Percentiles rank a stretch among this genome's conserved stretches.
These are phyloP conservation scores for Xerocomus amazonicus DNA, from an alignment of 1,284 basidiomycete species.

Conservation along the genomic window DNA sequence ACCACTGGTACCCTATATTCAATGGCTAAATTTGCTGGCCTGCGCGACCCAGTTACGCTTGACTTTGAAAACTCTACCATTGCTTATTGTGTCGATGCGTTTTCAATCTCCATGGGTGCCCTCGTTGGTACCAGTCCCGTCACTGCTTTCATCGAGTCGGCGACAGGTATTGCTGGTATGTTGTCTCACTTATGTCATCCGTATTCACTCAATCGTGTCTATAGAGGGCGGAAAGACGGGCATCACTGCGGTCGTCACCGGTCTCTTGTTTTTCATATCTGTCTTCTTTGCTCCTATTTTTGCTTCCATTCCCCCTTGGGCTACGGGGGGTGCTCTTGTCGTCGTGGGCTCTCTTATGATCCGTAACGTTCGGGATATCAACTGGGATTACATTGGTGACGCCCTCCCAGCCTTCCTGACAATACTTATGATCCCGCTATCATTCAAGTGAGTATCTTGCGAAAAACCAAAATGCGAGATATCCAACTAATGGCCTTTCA, in stretches of 20 bases:
- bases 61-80: slow-evolving; percentile 87
- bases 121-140: slow-evolving; percentile 86
- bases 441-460: slow-evolving; percentile 59
- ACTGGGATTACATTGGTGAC: slow-evolving; percentile 88
- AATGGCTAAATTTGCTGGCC: slow-evolving; percentile 90
- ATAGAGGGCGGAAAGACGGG: slow-evolving; percentile 87
- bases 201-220: not conserved
- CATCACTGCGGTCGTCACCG: slow-evolving; percentile 73
- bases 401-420: slow-evolving; percentile 82
- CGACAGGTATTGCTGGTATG: slow-evolving; percentile 69
- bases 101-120: slow-evolving; percentile 78
- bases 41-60: slow-evolving; percentile 79
- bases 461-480: not conserved
- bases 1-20: slow-evolving; percentile 79
- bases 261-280: slow-evolving; percentile 79
- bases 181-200: slow-evolving; percentile 1
- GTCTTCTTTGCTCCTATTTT: slow-evolving; percentile 92
- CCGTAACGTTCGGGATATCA: slow-evolving; percentile 81
- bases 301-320: slow-evolving; percentile 84
- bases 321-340: slow-evolving; percentile 83
- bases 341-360: slow-evolving; percentile 91
- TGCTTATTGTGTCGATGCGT: slow-evolving; percentile 82
- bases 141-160: slow-evolving; percentile 84
- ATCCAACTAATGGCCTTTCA: slow-evolving; percentile 33
- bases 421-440: slow-evolving; percentile 72